A percentile compares a stretch with the other conserved stretches of the same genome.
These are phyloP conservation scores for Apiospora koreana DNA, from an alignment of 2,329 filamentous ascomycete genomes.

Conservation along the genomic window DNA sequence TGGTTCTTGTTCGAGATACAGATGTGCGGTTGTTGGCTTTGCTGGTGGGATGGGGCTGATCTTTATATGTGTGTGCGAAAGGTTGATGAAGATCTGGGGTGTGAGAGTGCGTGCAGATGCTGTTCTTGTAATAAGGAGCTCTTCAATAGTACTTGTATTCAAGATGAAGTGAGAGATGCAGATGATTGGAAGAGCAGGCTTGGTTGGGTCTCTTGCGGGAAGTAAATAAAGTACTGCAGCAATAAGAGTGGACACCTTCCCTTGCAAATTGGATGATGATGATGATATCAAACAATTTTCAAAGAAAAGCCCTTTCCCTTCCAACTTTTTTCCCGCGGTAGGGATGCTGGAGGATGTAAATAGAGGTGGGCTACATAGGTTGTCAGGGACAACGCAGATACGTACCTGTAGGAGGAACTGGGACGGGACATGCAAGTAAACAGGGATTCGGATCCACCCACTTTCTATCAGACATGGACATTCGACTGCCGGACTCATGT, in stretches of 20 bases:
- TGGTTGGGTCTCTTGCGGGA: neutral
- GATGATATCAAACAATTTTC: neutral
- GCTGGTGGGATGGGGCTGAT: neutral
- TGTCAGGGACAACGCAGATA: neutral
- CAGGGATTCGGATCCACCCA: neutral
- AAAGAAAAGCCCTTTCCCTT: neutral
- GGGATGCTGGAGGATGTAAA: neutral
- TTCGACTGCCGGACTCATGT: neutral
- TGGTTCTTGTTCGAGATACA: neutral
- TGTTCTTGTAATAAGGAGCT: neutral
- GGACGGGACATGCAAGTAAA: neutral
- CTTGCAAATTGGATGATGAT: neutral
- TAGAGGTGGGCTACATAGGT: neutral
- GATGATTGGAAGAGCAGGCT: neutral
- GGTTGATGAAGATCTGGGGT: neutral
- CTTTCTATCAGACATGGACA: neutral
- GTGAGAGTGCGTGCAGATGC: conserved; percentile 1
- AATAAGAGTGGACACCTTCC: conserved; percentile 3
- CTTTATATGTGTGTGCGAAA: conserved; percentile 3
- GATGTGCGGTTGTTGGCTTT: neutral
- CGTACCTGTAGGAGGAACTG: neutral
- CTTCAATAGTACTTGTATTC: conserved; percentile 1
- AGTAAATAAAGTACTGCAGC: neutral
- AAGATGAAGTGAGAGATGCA: neutral
- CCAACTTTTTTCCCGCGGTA: neutral